Percentiles rank a stretch among this genome's conserved stretches.
phyloP scores from a whole-genome alignment of 768 basidiomycete species.

The Lactifluus piperatus region DNA sequence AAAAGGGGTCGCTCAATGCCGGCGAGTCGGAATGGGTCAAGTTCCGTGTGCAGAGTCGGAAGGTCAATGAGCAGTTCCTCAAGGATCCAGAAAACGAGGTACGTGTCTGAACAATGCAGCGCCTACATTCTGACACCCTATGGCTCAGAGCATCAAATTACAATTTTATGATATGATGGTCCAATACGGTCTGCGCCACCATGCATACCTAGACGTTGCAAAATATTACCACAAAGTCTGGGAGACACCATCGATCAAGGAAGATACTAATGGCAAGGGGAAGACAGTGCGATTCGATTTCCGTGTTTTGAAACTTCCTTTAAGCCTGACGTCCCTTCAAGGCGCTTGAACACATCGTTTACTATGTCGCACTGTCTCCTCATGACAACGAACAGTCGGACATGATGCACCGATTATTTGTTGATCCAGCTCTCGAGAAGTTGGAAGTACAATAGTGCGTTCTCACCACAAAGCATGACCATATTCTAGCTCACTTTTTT shows the following conservation, averaged over 20 bases:
- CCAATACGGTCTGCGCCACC: conserved; percentile 79
- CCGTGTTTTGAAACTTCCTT: neutral
- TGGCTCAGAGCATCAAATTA: conserved; percentile 78
- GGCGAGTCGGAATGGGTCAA: conserved; percentile 92
- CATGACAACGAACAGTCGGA: conserved; percentile 97
- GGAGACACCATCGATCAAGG: conserved; percentile 93
- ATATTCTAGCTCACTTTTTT: conserved; percentile 18
- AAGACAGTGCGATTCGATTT: conserved; percentile 42
- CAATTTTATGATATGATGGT: conserved; percentile 97
- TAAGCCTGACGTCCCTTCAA: conserved; percentile 27
- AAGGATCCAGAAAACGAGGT: conserved; percentile 87
- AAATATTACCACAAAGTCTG: conserved; percentile 95
- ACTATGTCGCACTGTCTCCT: conserved; percentile 87
- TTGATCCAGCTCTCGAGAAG: conserved; percentile 70
- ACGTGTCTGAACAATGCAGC: conserved; percentile 12
- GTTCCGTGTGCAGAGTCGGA: conserved; percentile 83
- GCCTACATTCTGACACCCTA: neutral
- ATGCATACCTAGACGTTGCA: conserved; percentile 84
- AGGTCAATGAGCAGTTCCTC: conserved; percentile 89
- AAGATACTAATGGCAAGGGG: conserved; percentile 63
- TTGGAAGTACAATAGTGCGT: conserved; percentile 77
- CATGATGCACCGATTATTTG: conserved; percentile 83
- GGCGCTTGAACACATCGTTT: conserved; percentile 92
- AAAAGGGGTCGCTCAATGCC: conserved; percentile 51
- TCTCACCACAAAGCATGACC: neutral